Conservation (phyloP, 2,329 filamentous ascomycete species). For the Lachnellula willkommii region DNA sequence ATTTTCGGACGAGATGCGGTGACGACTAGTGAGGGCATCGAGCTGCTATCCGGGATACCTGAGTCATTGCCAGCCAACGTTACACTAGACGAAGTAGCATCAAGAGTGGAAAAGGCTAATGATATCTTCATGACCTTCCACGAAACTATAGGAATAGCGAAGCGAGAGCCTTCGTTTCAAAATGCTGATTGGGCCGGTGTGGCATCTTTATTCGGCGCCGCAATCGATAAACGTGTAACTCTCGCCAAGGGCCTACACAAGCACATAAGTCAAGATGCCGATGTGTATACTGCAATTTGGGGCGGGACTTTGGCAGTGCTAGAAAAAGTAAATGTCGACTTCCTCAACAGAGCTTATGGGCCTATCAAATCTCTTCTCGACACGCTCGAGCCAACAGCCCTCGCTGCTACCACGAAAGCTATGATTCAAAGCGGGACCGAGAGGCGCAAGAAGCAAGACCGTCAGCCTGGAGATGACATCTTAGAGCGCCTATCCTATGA, state of each 20-base stretch:
- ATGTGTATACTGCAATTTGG: constrained; percentile 12
- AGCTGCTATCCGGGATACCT: constrained; percentile 27
- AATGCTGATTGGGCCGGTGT: constrained; percentile 7
- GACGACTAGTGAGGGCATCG: constrained; percentile 22
- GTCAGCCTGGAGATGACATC: constrained; percentile 5
- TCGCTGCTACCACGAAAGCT: constrained; percentile 6
- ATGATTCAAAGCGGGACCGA: constrained; percentile 12
- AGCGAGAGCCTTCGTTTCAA: constrained; percentile 14
- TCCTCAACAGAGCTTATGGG: constrained; percentile 3
- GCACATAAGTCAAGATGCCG: not conserved
- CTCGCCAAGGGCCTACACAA: constrained; percentile 6
- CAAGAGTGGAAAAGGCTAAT: constrained; percentile 12
- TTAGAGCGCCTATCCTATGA: constrained; percentile 25
- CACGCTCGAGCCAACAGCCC: constrained; percentile 7
- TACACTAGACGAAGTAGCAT: constrained; percentile 7
- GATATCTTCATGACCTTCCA: constrained; percentile 10
- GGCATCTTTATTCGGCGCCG: constrained; percentile 7
- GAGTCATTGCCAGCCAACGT: constrained; percentile 29
- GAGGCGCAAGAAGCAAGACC: constrained; percentile 7
- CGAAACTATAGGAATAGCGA: constrained; percentile 11
- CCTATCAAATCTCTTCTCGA: constrained; percentile 1
- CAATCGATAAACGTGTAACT: constrained; percentile 6
- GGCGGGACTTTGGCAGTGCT: constrained; percentile 10
- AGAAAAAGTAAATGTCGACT: constrained; percentile 2
- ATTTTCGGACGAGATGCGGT: constrained; percentile 24